Base-by-base conservation (phyloP, 2,329 filamentous ascomycete genomes). In the Fusarium incarnatum region DNA sequence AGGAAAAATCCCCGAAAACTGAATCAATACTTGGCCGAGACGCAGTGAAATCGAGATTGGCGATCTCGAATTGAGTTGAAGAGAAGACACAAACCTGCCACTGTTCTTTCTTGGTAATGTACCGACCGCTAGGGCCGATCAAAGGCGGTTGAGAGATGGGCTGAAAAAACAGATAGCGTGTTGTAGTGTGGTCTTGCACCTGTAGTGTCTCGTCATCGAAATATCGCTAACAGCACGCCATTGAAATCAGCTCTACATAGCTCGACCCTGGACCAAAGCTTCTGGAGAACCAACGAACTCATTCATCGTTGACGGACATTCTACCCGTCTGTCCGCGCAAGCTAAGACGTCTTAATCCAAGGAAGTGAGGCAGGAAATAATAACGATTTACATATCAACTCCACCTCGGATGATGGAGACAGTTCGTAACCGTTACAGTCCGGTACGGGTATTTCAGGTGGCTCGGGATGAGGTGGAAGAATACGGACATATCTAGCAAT, bases 21-120 rank as follows among this genome's bases (percentile, higher is more conserved):
- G 34, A 37, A 37, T 47, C 60, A 70, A 68, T 44, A 62, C 68
- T 53, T 64, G 62, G 56, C 63, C 62, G 52, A 67, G 52, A 66
- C 64, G 58, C 61, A 46, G 22, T 54, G 48, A 63, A 68, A 75
- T 74, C 68, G 73, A 69, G 73, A 75, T 73, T 73, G 70, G 49
- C 73, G 66, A 73, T 69, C 59, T 56, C 68, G 58, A 59, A 50
- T 67, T 68, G 13, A 22, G 16, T n/a, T 46, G 18, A 60, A 49
- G 27, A 56, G 46, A 32, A 64, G 30, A 32, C 30, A 32, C 30
- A 37, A 65, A 60, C 56, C 68, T 53, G 64, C 55, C 52, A 56
- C 27, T 56, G 45, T 34, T 65, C 34, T 34, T 37, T 57, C 42
- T 61, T 44, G 60, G 11, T 25, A 44, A 25, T n/a, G 18, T 52